Conservation (phyloP, 1,284 basidiomycete genomes). For the Pseudozyma thailandica region DNA sequence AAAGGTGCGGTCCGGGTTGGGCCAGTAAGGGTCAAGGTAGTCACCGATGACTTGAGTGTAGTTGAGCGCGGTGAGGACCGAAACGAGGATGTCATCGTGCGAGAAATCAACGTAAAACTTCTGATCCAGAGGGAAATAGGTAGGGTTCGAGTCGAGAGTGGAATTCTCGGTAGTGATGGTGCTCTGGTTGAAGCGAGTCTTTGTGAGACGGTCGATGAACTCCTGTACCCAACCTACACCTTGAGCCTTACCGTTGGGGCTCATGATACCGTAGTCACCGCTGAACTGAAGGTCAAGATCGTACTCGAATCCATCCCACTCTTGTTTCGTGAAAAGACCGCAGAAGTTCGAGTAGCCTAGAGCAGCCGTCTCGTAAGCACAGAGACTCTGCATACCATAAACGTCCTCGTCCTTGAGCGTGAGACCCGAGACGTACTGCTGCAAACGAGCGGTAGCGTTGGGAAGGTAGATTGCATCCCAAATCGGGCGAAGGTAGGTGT, state of each 20-base stretch:
- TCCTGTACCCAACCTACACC: slow-evolving; percentile 80
- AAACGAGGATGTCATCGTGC: slow-evolving; percentile 60
- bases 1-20: slow-evolving; percentile 49
- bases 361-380: slow-evolving; percentile 59
- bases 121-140: slow-evolving; percentile 63
- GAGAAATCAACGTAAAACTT: slow-evolving; percentile 62
- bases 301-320: slow-evolving; percentile 81
- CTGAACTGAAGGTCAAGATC: slow-evolving; percentile 72
- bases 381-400: slow-evolving; percentile 68
- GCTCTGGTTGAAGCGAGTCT: slow-evolving; percentile 28
- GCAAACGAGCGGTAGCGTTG: slow-evolving; percentile 51
- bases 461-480: slow-evolving; percentile 65
- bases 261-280: slow-evolving; percentile 78
- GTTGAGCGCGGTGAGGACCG: slow-evolving; percentile 62
- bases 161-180: slow-evolving; percentile 60
- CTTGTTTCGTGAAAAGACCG: slow-evolving; percentile 84
- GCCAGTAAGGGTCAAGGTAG: slow-evolving; percentile 37
- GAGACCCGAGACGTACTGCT: slow-evolving; percentile 48
- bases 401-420: slow-evolving; percentile 69
- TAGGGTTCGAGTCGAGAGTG: slow-evolving; percentile 47
- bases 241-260: slow-evolving; percentile 79
- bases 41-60: slow-evolving; percentile 57
- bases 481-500: slow-evolving; percentile 71
- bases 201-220: slow-evolving; percentile 58
- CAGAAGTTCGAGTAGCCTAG: slow-evolving; percentile 75